Evolutionary conservation across 1,284 basidiomycete genomes (phyloP), one percentile per base, ranked within the genome.

Genomic region (Filobasidium uniguttulatum): DNA sequence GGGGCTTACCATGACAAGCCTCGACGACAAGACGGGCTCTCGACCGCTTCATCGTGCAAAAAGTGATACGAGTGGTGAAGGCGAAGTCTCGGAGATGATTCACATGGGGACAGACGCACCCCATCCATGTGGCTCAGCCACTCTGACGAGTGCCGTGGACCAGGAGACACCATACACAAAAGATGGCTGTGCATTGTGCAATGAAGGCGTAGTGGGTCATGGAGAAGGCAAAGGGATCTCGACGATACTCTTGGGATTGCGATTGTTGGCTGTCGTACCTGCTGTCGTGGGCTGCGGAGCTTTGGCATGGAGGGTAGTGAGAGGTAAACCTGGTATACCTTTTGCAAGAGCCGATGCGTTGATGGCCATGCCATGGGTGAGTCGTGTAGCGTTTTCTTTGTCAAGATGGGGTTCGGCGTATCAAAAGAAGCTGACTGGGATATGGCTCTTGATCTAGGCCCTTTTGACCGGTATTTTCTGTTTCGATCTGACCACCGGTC

Each of bases 381-480:
- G 54, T 15, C 3, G 12, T 20, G 5, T 5, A 19, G 26, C 4
- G 9, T 3, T 19, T 22, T 10, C 7, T 17, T n/a, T 12, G 12
- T 12, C n/a, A 28, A 31, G 5, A 17, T 20, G n/a, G 17, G 30
- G 25, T 19, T n/a, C 4, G 12, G 6, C 17, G 31, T 20, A 8
- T n/a, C n/a, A 14, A 14, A 26, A 15, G 14, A 12, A n/a, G 15
- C 25, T 9, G 20, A 45, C 19, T 25, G n/a, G n/a, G n/a, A n/a
- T n/a, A n/a, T n/a, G 25, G 12, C 7, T 34, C n/a, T n/a, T 35
- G 35, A 33, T 7, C 12, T 51, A 71, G 69, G 63, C 68, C n/a
- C 46, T 64, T 19, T 55, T 63, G 29, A 71, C 70, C 0, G 69
- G 65, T 15, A 64, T 68, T 38, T 69, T 68, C 49, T 72, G 69